Percentiles rank a stretch among this genome's conserved stretches.
phyloP scores from a whole-genome alignment of 257 asterid genomes.

The Capsicum rhomboideum region DNA sequence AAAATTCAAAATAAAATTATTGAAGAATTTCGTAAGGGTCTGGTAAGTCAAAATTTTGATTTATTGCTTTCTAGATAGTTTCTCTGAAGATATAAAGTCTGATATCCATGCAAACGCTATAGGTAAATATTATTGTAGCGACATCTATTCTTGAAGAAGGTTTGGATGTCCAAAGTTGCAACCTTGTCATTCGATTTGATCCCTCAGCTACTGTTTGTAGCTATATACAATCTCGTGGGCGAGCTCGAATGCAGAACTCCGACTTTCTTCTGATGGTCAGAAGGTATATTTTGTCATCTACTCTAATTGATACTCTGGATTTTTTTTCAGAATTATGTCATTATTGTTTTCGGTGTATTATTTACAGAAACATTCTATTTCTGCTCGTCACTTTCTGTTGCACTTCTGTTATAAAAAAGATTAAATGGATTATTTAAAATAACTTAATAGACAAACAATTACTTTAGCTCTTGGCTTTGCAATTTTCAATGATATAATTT shows the following conservation, averaged over 20 bases:
- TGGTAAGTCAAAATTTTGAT: background rate
- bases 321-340: background rate
- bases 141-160: conserved; percentile 95
- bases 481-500: background rate
- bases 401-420: background rate
- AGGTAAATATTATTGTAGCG: conserved; percentile 78
- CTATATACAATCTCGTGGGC: conserved; percentile 89
- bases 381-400: background rate
- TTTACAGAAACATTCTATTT: background rate
- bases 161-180: conserved; percentile 86
- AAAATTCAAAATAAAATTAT: conserved; percentile 47
- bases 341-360: background rate
- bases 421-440: background rate
- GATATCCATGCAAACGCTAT: conserved; percentile 3
- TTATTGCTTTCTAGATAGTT: background rate
- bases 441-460: background rate
- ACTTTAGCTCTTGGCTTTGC: background rate
- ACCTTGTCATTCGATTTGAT: conserved; percentile 83
- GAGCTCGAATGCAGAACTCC: conserved; percentile 84
- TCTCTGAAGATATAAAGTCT: background rate
- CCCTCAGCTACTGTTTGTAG: conserved; percentile 69
- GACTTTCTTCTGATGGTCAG: conserved; percentile 60
- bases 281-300: conserved; percentile 27
- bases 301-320: background rate
- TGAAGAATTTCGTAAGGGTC: conserved; percentile 55